These are phyloP conservation scores for Hordeum vulgare DNA, from an alignment of 176 grass and related monocot genomes.

Conservation along the genomic window DNA sequence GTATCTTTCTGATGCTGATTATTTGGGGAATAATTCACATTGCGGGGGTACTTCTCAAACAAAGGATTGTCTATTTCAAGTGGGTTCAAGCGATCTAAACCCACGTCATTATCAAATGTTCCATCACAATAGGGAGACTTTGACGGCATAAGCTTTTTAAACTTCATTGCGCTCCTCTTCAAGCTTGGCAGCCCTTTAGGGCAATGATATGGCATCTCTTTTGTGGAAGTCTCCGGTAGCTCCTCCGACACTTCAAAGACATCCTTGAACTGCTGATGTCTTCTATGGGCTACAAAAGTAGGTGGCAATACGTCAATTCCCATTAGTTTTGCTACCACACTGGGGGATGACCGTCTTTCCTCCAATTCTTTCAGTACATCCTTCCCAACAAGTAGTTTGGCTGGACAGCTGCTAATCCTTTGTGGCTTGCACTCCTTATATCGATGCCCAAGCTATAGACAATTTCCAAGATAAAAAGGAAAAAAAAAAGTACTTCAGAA, in stretches of 20 bases:
- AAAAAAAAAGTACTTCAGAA: slow-evolving; percentile 12
- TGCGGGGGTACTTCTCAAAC: slow-evolving; percentile 46
- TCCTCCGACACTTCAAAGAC: slow-evolving; percentile 44
- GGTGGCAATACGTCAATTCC: slow-evolving; percentile 55
- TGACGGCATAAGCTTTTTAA: slow-evolving; percentile 34
- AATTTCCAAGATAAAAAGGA: neutral
- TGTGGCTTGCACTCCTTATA: slow-evolving; percentile 41
- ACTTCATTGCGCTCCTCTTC: slow-evolving; percentile 22
- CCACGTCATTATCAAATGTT: slow-evolving; percentile 6
- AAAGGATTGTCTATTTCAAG: slow-evolving; percentile 58
- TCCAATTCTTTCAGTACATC: slow-evolving; percentile 43
- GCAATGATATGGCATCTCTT: slow-evolving; percentile 21
- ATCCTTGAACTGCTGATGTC: slow-evolving; percentile 54
- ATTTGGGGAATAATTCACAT: slow-evolving; percentile 30
- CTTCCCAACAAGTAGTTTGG: slow-evolving; percentile 39
- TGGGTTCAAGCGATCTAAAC: slow-evolving; percentile 20
- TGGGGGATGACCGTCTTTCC: slow-evolving; percentile 42
- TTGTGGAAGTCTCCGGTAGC: slow-evolving; percentile 15
- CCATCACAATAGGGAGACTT: slow-evolving; percentile 20
- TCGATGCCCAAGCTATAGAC: slow-evolving; percentile 30
- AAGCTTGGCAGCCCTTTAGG: slow-evolving; percentile 45
- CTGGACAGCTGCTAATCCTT: slow-evolving; percentile 19
- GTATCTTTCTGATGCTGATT: slow-evolving; percentile 18
- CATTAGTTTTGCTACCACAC: slow-evolving; percentile 80
- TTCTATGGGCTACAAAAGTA: slow-evolving; percentile 8